Evolutionary conservation across 257 asterid genomes (phyloP).

Genomic region (Cinchona pubescens): DNA sequence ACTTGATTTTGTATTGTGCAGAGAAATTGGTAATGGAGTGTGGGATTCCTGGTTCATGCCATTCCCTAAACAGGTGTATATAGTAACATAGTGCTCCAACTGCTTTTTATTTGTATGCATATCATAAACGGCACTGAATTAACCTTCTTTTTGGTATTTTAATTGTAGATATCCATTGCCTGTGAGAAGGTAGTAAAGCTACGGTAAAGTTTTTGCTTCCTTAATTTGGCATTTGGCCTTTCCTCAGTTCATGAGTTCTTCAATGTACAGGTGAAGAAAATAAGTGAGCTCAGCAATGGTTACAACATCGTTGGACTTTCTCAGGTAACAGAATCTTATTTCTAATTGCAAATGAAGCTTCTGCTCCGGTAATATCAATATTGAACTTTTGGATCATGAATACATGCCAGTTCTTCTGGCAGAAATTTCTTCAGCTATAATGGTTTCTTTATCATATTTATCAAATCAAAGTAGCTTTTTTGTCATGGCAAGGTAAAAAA

Average conservation of each 20-base stretch:
- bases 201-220: conserved; percentile 16
- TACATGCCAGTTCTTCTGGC: too few relatives aligned
- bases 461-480: too few relatives aligned
- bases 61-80: conserved; percentile 62
- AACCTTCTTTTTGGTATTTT: conserved; percentile 5
- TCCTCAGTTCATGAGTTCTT: conserved; percentile 24
- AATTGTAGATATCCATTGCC: conserved; percentile 60
- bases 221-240: conserved; percentile 23
- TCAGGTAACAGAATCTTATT: conserved; percentile 48
- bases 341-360: background rate
- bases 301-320: conserved; percentile 75
- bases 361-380: background rate
- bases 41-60: conserved; percentile 93
- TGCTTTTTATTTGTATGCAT: background rate
- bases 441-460: too few relatives aligned
- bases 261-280: conserved; percentile 62
- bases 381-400: too few relatives aligned
- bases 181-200: conserved; percentile 69
- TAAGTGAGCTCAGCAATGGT: conserved; percentile 69
- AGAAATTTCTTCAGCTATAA: too few relatives aligned
- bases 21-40: conserved; percentile 89
- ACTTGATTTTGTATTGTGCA: conserved; percentile 18
- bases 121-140: background rate
- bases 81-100: conserved; percentile 9
- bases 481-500: too few relatives aligned